Base-by-base conservation (phyloP, 768 basidiomycete species). In the Pleurotus platypus region DNA sequence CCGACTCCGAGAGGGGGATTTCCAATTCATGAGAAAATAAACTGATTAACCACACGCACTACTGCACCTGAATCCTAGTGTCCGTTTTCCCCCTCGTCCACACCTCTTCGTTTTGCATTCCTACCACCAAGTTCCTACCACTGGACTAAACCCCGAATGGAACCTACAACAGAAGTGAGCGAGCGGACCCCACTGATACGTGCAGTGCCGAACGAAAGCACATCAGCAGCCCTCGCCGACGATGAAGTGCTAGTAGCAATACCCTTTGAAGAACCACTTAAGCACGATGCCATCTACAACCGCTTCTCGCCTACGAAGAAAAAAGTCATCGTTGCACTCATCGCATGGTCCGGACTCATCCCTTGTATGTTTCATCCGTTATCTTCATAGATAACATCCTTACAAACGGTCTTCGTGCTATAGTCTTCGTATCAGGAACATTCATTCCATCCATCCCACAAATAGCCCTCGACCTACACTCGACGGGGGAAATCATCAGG, bases 401-500 rank as follows among this genome's bases (percentile, higher is more conserved):
- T 18, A 12, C 46, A 47, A 9, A 48, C 30, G 30, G 49, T 11
- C 20, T 38, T 49, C 49, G 35, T 43, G 7, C 37, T 27, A 47
- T 13, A 92, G 90, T 87, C 38, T 84, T 92, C 58, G 82, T 87
- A 0, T 72, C 81, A 5, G 85, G 82, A 0, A 82, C 82, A 0
- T 90, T 92, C 66, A 77, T 90, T 2, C 90, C 90, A 0, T 83
- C 84, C 0, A 87, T 92, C 56, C 88, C 89, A 0, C 79, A 87
- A 49, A 84, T 94, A 46, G 83, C 90, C 2, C 30, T 67, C 24
- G 89, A 93, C 58, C 68, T 93, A 8, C 48, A 79, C 22, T 75
- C 86, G 0, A 80, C 87, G 0, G 78, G 78, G 0, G 62, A 79
- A 13, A 67, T 86, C 15, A 77, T 91, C 50, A 87, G 84, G 84